A percentile compares a stretch with the other conserved stretches of the same genome.
Conservation (phyloP, 768 basidiomycete genomes). For the Trametes cingulata region DNA sequence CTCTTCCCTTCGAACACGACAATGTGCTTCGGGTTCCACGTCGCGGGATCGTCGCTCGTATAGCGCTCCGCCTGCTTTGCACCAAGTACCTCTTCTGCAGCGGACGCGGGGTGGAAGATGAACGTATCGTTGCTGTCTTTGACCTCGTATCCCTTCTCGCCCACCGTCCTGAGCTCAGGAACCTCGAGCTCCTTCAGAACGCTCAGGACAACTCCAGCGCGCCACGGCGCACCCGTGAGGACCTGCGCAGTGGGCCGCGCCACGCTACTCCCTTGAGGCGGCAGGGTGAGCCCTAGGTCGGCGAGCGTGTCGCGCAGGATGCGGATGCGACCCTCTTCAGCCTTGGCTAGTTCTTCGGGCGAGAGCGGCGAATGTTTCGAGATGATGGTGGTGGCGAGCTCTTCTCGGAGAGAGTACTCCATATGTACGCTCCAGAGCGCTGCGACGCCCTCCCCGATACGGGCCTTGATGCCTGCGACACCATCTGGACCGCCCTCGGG, state of each 20-base stretch:
- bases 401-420: slow-evolving; percentile 52
- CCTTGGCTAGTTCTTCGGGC: slow-evolving; percentile 11
- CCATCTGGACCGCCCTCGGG: not conserved
- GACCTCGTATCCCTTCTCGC: slow-evolving; percentile 39
- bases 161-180: slow-evolving; percentile 30
- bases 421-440: slow-evolving; percentile 58
- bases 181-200: slow-evolving; percentile 40
- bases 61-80: slow-evolving; percentile 28
- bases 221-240: slow-evolving; percentile 38
- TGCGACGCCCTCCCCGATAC: slow-evolving; percentile 28
- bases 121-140: slow-evolving; percentile 75
- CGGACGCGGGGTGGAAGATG: slow-evolving; percentile 47
- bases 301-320: slow-evolving; percentile 38
- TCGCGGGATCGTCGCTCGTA: slow-evolving; percentile 31
- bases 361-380: not conserved
- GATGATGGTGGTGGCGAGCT: slow-evolving; percentile 33
- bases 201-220: slow-evolving; percentile 36
- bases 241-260: slow-evolving; percentile 32
- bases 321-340: slow-evolving; percentile 23
- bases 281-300: slow-evolving; percentile 44
- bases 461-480: slow-evolving; percentile 6
- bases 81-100: slow-evolving; percentile 28
- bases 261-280: slow-evolving; percentile 24
- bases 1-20: slow-evolving; percentile 49
- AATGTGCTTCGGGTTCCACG: slow-evolving; percentile 54